These are phyloP conservation scores for Ogataea pilisensis DNA, from an alignment of 805 yeast genomes.

Conservation along the genomic window DNA sequence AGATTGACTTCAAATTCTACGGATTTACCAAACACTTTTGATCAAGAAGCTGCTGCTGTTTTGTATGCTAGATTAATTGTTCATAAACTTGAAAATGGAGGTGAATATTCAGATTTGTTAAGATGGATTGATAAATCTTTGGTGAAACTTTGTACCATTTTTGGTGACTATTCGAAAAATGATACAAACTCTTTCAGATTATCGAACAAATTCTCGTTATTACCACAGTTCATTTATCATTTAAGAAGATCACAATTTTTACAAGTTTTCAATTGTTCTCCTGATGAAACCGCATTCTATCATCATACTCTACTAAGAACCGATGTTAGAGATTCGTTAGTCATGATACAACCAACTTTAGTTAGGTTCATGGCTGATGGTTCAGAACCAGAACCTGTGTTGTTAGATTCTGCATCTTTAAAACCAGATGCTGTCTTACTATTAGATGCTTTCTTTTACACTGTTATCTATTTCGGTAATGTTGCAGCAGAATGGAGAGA, in stretches of 20 bases:
- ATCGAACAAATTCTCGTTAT: conserved; percentile 76
- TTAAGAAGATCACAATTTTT: conserved; percentile 93
- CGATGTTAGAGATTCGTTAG: conserved; percentile 86
- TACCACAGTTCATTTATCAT: conserved; percentile 95
- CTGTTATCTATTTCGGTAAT: conserved; percentile 91
- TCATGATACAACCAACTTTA: conserved; percentile 97
- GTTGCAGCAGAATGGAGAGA: conserved; percentile 96
- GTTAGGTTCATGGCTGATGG: conserved; percentile 79
- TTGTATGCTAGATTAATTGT: conserved; percentile 89
- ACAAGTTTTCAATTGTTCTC: conserved; percentile 95
- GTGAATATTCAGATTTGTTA: conserved; percentile 69
- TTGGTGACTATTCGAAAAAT: conserved; percentile 89
- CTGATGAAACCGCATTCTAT: conserved; percentile 97
- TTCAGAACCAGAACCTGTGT: conserved; percentile 82
- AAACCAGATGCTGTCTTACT: conserved; percentile 83
- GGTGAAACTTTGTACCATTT: conserved; percentile 84
- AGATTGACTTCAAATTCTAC: conserved; percentile 48
- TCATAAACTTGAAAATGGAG: conserved; percentile 81
- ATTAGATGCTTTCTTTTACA: conserved; percentile 94
- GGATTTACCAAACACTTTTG: conserved; percentile 64
- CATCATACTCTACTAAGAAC: conserved; percentile 89
- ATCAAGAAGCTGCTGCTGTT: conserved; percentile 98
- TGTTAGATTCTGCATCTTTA: conserved; percentile 89
- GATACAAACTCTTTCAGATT: conserved; percentile 79
- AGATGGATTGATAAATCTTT: conserved; percentile 94